Base-by-base conservation (phyloP, 805 yeast genomes). In the Candida montana region DNA sequence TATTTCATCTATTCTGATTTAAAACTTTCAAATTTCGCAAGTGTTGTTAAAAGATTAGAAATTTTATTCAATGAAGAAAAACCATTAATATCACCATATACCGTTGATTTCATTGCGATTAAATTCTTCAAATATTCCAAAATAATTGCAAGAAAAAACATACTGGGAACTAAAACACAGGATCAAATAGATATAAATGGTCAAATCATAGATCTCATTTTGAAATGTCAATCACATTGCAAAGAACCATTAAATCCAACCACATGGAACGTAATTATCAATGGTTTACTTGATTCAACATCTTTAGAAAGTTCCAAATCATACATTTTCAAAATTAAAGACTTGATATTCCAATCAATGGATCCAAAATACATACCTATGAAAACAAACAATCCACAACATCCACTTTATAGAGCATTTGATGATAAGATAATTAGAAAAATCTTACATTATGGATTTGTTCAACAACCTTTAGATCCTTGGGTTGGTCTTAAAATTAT, bases 401-500 rank as follows among this genome's bases (percentile, higher is more conserved):
- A 55, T 28, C 55, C 56, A 13, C 17, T 55, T 20, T 34, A 48
- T n/a, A 45, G 45, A 12, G 35, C 51, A 2, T 55, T 55, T 28
- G 44, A 45, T 10, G 51, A 48, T 11, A 28, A 33, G 4, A 16
- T 50, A 12, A 16, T 51, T 9, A 39, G 46, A 19, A 46, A 41
- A 21, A 39, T 55, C 2, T 24, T 57, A 5, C 47, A 47, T 17
- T 35, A 44, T 41, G 54, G 59, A 6, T 55, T 57, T 29, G 33
- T 42, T 2, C 49, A 41, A 33, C 31, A 15, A 13, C 24, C 47
- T 10, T 47, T 45, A 3, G 41, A 49, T 21, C 59, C 52, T 7
- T 57, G 59, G 61, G n/a, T 32, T 31, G 55, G 55, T 4, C 44
- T 52, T 10, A 46, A 47, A 17, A 23, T 52, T 13, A 23, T 57